These are phyloP conservation scores for Boletus speciosus DNA, from an alignment of 768 basidiomycete genomes.

Conservation along the genomic window DNA sequence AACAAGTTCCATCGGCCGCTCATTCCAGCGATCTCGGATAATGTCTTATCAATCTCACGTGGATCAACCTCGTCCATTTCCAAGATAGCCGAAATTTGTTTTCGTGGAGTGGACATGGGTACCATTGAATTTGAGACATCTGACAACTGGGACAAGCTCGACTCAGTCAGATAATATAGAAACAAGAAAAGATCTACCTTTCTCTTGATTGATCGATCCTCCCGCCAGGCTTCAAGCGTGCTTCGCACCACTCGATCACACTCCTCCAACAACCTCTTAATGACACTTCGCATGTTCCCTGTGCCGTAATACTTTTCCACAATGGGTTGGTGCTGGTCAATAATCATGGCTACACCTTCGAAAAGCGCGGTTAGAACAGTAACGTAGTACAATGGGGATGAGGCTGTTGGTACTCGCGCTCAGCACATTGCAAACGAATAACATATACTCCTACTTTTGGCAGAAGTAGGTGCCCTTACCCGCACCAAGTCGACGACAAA, in stretches of 20 bases:
- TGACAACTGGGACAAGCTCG: constrained; percentile 36
- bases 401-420: constrained; percentile 49
- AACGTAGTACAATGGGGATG: constrained; percentile 90
- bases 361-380: constrained; percentile 87
- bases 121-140: constrained; percentile 44
- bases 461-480: constrained; percentile 69
- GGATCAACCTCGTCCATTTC: constrained; percentile 73
- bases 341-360: constrained; percentile 92
- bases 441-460: constrained; percentile 59
- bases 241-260: constrained; percentile 79
- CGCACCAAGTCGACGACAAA: constrained; percentile 92
- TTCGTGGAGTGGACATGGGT: constrained; percentile 31
- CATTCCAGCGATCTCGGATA: constrained; percentile 89
- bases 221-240: constrained; percentile 83
- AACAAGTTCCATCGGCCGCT: constrained; percentile 90
- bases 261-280: constrained; percentile 74
- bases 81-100: constrained; percentile 27
- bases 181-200: constrained; percentile 47
- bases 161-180: background rate
- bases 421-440: constrained; percentile 10
- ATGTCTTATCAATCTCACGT: constrained; percentile 83
- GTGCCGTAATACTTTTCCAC: constrained; percentile 97
- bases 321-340: constrained; percentile 96
- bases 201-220: constrained; percentile 79
- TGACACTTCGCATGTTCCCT: constrained; percentile 81